Conservation (phyloP, 208 protist species). For the Angomonas deanei region DNA sequence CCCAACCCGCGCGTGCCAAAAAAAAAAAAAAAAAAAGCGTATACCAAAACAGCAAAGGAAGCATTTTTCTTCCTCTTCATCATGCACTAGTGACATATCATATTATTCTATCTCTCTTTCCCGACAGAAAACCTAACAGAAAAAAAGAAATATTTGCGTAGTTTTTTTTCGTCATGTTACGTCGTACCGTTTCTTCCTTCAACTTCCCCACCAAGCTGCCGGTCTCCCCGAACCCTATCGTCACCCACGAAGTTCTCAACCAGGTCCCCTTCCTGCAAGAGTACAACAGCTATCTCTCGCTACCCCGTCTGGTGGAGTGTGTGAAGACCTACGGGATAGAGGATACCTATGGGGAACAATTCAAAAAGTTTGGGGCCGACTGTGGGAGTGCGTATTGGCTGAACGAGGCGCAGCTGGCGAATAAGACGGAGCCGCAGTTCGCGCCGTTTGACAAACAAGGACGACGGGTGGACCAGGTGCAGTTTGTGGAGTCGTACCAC, state of each 20-base stretch:
- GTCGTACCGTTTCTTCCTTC: background rate
- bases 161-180: background rate
- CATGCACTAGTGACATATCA: no score
- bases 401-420: constrained; percentile 9
- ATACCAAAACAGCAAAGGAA: no score
- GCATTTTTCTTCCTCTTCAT: no score
- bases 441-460: constrained; percentile 24
- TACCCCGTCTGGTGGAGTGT: constrained; percentile 4
- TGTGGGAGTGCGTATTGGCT: constrained; percentile 3
- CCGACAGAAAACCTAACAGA: no score
- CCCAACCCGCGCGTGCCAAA: no score
- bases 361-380: background rate
- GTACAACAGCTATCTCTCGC: constrained; percentile 9
- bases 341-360: background rate
- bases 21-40: no score
- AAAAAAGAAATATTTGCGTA: background rate
- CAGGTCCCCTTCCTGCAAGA: constrained; percentile 13
- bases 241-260: constrained; percentile 16
- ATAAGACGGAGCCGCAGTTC: constrained; percentile 18
- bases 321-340: background rate
- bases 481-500: constrained; percentile 26
- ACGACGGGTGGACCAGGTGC: constrained; percentile 21
- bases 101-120: no score
- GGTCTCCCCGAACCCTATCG: background rate
- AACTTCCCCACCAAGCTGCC: constrained; percentile 8